phyloP scores from a whole-genome alignment of 2,329 filamentous ascomycete genomes.

The Aspergillus sclerotialis region DNA sequence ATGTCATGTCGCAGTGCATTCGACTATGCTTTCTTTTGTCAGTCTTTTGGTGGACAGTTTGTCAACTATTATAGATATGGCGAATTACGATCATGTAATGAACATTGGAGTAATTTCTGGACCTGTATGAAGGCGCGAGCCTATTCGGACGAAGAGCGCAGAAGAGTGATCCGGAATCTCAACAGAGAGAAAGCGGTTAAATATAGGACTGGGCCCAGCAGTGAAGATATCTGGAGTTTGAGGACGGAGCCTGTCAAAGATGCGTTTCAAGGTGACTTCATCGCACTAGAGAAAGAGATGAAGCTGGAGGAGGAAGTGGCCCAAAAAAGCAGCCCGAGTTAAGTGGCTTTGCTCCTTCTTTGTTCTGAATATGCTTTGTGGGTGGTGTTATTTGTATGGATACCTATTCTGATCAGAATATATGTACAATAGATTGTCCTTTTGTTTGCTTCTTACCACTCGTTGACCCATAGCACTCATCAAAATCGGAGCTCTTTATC shows the following conservation, averaged over 20 bases:
- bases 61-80: constrained; percentile 87
- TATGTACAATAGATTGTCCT: constrained; percentile 2
- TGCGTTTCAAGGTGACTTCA: constrained; percentile 40
- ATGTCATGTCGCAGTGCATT: constrained; percentile 91
- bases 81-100: constrained; percentile 64
- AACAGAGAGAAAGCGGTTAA: constrained; percentile 61
- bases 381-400: constrained; percentile 2
- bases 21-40: constrained; percentile 90
- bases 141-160: constrained; percentile 53
- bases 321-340: not conserved
- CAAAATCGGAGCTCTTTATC: not conserved
- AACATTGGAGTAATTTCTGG: constrained; percentile 92
- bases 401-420: constrained; percentile 1
- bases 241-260: constrained; percentile 56
- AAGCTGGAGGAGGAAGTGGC: constrained; percentile 37
- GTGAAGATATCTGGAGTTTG: constrained; percentile 84
- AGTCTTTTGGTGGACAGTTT: constrained; percentile 84
- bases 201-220: constrained; percentile 64
- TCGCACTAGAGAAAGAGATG: constrained; percentile 35
- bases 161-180: constrained; percentile 55
- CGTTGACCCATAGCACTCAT: not conserved
- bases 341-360: not conserved
- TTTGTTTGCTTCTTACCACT: not conserved
- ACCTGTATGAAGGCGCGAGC: constrained; percentile 86
- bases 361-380: not conserved